Evolutionary conservation across 805 yeast species (phyloP), one percentile per base, ranked within the genome.

Genomic region (Millerago galiae): DNA sequence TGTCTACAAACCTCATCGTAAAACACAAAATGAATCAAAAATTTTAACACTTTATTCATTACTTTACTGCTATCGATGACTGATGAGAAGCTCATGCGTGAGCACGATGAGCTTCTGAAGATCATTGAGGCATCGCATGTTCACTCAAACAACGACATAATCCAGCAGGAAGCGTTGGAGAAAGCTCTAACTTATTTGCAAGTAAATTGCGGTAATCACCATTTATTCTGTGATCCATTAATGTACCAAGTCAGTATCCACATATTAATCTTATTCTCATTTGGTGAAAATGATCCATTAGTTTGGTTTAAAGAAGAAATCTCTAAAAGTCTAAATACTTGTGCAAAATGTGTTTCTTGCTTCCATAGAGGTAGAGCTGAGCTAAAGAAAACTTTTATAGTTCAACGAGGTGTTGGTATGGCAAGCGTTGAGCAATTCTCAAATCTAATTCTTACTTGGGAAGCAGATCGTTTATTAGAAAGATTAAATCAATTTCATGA

Each of bases 191-290:
- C 63, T 35, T 62, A 61, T 43, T 50, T 68, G 10, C 54, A 64
- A 5, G 45, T 50, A 27, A 45, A 61, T 18, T 57, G 61, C 7
- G 48, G 48, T 13, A 60, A 56, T 18, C 52, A 44, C 32, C 85
- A 82, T 49, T 60, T 75, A 51, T 83, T 79, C 56, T 81, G 89
- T 59, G 74, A 79, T 52, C 63, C 64, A 8, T 58, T 58, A 26
- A 62, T 74, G 45, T 64, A 62, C 34, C 72, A 76, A 3, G 66
- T 77, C 16, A 66, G 82, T 9, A 67, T 72, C 12, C 80, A 80
- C 53, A 63, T 73, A 9, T 58, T 82, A 41, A 74, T 83, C 13
- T 62, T 79, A 45, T 80, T 81, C 55, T 79, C 89, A 3, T 79
- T 81, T 51, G 69, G 70, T 3, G 74, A 68, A 21, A 65, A 65